A percentile compares a stretch with the other conserved stretches of the same genome.
These are phyloP conservation scores for Megacollybia marginata DNA, from an alignment of 768 basidiomycete species.

Conservation along the genomic window DNA sequence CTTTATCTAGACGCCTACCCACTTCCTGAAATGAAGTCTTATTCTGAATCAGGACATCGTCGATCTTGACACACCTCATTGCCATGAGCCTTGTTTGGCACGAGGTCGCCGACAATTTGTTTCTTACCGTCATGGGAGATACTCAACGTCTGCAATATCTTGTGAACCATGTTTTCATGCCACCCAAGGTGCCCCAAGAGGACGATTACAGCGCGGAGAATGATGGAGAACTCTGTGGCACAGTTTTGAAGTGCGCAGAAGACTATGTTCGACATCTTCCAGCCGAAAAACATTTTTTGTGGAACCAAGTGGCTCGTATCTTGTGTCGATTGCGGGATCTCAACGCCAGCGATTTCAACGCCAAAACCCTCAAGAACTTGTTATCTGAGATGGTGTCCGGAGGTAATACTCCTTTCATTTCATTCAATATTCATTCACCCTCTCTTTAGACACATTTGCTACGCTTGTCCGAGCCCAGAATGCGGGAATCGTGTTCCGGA, in stretches of 20 bases:
- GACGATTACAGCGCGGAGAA: slow-evolving; percentile 19
- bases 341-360: too few relatives aligned
- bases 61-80: too few relatives aligned
- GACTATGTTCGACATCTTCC: slow-evolving; percentile 8
- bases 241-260: slow-evolving; percentile 11
- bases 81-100: too few relatives aligned
- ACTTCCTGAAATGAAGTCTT: too few relatives aligned
- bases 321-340: neutral
- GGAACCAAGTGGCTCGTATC: slow-evolving; percentile 23
- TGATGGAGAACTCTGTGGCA: slow-evolving; percentile 18
- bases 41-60: too few relatives aligned
- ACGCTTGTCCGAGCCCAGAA: slow-evolving; percentile 39
- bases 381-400: neutral
- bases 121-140: neutral
- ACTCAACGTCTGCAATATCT: slow-evolving; percentile 18
- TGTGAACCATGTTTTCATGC: slow-evolving; percentile 36
- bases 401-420: neutral
- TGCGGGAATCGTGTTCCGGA: slow-evolving; percentile 34
- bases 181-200: slow-evolving; percentile 30
- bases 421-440: neutral
- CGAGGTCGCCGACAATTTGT: too few relatives aligned
- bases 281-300: slow-evolving; percentile 10
- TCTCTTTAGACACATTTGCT: slow-evolving; percentile 26
- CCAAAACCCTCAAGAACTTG: too few relatives aligned
- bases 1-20: too few relatives aligned